A percentile compares a stretch with the other conserved stretches of the same genome.
Conservation (phyloP, 208 protist genomes). For the Leishmania turanica region DNA sequence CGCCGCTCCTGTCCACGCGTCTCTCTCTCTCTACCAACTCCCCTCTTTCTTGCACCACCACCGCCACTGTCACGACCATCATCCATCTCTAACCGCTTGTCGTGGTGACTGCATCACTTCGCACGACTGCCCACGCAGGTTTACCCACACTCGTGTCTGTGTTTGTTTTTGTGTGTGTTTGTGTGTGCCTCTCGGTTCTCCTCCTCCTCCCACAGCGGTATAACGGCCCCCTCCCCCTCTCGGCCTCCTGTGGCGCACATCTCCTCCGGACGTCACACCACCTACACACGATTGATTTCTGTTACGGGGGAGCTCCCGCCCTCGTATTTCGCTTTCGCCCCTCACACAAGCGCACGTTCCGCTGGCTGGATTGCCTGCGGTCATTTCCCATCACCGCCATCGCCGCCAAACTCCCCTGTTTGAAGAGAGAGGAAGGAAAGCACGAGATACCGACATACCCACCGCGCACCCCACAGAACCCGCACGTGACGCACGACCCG, state of each 20-base stretch:
- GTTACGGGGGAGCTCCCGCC: no score
- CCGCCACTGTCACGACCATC: background rate
- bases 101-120: background rate
- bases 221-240: no score
- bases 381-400: no score
- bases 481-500: background rate
- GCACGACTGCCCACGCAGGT: background rate
- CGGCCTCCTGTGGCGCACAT: no score
- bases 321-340: no score
- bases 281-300: no score
- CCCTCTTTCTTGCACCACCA: background rate
- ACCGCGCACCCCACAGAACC: background rate
- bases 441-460: no score
- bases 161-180: background rate
- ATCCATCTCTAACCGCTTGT: background rate
- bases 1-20: background rate
- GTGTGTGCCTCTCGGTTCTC: background rate
- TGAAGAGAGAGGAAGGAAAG: background rate
- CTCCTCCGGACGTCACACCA: no score
- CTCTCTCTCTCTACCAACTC: background rate
- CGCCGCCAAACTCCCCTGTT: no score
- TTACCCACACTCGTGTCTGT: background rate
- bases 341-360: no score
- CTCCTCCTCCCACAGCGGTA: background rate
- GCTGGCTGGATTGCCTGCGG: no score